Percentiles rank a stretch among this genome's conserved stretches.
Evolutionary conservation across 2,329 filamentous ascomycete species (phyloP).

Genomic region (Ceratocystis smalleyi): DNA sequence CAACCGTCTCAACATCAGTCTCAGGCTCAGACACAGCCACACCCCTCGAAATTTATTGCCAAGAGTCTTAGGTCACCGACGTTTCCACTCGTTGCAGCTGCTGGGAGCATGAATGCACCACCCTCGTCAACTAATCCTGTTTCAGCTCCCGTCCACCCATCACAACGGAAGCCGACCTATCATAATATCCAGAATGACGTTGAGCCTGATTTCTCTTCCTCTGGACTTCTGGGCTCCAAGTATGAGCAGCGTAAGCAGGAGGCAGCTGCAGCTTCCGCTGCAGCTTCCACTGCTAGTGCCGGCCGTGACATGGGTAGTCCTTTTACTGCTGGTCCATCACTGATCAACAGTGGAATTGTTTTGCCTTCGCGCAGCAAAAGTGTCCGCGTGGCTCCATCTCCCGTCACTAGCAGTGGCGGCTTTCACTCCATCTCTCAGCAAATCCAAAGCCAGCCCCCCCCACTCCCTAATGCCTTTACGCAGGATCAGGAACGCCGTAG

Average conservation of each 20-base stretch:
- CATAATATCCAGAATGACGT: constrained; percentile 1
- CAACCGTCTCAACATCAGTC: constrained; percentile 1
- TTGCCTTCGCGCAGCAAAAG: constrained; percentile 12
- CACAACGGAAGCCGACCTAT: constrained; percentile 5
- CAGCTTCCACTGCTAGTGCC: constrained; percentile 22
- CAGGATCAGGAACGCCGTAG: constrained; percentile 10
- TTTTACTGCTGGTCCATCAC: constrained; percentile 42
- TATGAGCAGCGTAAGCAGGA: constrained; percentile 34
- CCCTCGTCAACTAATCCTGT: background rate
- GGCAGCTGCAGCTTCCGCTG: constrained; percentile 17
- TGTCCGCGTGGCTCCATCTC: background rate
- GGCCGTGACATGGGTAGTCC: constrained; percentile 24
- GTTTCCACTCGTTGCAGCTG: constrained; percentile 12
- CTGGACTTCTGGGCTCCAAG: constrained; percentile 35
- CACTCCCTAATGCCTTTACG: constrained; percentile 12
- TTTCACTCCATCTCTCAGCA: constrained; percentile 14
- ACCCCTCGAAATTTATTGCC: background rate
- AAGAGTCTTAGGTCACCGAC: background rate
- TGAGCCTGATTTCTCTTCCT: constrained; percentile 32
- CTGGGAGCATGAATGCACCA: constrained; percentile 6
- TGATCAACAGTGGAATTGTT: constrained; percentile 31
- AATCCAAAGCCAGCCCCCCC: background rate
- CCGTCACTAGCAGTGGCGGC: constrained; percentile 1
- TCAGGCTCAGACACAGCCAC: constrained; percentile 3
- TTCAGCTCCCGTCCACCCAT: background rate